These are phyloP conservation scores for Penicillium cataractarum DNA, from an alignment of 495 filamentous ascomycete genomes.

Conservation along the genomic window DNA sequence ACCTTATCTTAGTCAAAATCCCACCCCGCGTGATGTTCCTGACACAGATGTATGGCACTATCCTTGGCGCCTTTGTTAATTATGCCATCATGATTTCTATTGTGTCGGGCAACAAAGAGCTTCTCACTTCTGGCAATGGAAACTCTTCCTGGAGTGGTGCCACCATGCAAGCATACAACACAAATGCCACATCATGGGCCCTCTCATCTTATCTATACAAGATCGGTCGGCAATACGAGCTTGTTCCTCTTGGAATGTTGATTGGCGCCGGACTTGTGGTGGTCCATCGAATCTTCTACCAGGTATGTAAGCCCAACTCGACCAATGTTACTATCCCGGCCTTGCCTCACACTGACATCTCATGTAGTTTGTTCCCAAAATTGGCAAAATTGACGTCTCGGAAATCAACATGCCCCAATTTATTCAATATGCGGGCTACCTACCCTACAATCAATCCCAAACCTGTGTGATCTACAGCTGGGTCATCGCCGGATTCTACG, in stretches of 20 bases:
- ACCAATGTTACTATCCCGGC: not conserved
- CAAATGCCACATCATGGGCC: constrained; percentile 50
- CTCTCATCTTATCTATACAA: constrained; percentile 46
- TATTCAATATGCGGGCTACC: constrained; percentile 47
- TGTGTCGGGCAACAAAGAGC: constrained; percentile 35
- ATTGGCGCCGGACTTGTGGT: constrained; percentile 45
- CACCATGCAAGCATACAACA: constrained; percentile 43
- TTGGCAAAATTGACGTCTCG: constrained; percentile 26
- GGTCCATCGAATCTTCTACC: constrained; percentile 44
- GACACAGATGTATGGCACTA: constrained; percentile 47
- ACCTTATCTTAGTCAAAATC: constrained; percentile 39
- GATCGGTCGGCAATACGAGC: constrained; percentile 31
- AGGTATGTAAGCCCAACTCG: constrained; percentile 28
- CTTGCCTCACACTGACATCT: not conserved
- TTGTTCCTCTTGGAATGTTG: constrained; percentile 51
- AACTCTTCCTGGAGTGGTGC: constrained; percentile 53
- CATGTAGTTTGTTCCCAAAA: constrained; percentile 36
- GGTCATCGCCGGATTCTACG: constrained; percentile 48
- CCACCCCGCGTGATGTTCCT: constrained; percentile 49
- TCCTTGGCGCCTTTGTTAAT: constrained; percentile 51
- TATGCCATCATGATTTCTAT: constrained; percentile 53
- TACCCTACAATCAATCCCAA: constrained; percentile 50
- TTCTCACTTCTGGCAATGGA: constrained; percentile 44
- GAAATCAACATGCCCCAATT: constrained; percentile 49
- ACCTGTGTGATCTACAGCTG: constrained; percentile 41